Evolutionary conservation across 495 filamentous ascomycete species (phyloP).

Genomic region (Hypoxylon intermedium): DNA sequence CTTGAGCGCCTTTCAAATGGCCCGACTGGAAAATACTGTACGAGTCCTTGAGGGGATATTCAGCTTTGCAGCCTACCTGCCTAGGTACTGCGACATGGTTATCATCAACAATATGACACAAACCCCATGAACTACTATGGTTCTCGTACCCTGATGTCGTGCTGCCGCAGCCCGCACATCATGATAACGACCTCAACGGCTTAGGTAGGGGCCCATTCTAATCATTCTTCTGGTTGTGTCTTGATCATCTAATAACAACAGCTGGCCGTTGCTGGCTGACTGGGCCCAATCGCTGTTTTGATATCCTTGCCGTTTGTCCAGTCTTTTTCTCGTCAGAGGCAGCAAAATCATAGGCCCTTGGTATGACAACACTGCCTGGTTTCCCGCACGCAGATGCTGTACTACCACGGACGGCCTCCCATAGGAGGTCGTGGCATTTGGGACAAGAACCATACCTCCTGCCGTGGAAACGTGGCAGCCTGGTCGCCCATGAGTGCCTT

Average conservation of each 20-base stretch:
- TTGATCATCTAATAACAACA: background rate
- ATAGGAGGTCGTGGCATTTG: background rate
- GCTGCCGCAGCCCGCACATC: background rate
- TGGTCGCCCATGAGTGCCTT: slow-evolving; percentile 13
- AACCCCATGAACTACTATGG: background rate
- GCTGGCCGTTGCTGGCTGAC: background rate
- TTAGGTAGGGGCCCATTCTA: background rate
- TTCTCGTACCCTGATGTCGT: background rate
- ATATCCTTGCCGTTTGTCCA: slow-evolving; percentile 15
- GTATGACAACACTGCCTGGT: background rate
- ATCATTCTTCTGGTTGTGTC: background rate
- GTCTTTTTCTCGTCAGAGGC: background rate
- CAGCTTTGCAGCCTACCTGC: too few species aligned
- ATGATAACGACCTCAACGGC: background rate
- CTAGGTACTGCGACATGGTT: too few species aligned
- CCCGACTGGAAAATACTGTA: background rate
- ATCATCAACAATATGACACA: background rate
- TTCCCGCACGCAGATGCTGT: slow-evolving; percentile 5
- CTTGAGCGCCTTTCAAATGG: background rate
- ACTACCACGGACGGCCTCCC: background rate
- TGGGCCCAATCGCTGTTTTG: background rate
- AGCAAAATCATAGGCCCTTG: slow-evolving; percentile 2
- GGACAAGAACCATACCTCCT: background rate
- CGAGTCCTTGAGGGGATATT: too few species aligned
- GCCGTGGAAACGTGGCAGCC: slow-evolving; percentile 17